Evolutionary conservation across 2,329 filamentous ascomycete genomes (phyloP).

Genomic region (Ceratocystis ficicola): DNA sequence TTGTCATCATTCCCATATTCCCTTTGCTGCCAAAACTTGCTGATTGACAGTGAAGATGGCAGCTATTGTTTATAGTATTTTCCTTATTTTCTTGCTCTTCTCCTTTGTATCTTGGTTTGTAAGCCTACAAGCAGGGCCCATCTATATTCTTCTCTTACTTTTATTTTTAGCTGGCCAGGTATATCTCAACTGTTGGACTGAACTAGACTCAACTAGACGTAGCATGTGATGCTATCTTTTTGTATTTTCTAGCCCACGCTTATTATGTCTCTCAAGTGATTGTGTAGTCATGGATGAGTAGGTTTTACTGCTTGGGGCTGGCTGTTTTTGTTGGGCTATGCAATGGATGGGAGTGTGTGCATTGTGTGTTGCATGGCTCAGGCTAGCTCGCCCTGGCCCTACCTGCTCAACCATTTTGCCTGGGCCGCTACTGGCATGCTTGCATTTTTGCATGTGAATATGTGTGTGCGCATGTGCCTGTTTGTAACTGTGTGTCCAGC

Average conservation of each 20-base stretch:
- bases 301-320: neutral
- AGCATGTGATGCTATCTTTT: too few species aligned
- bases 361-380: constrained; percentile 7
- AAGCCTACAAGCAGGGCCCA: neutral
- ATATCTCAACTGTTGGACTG: neutral
- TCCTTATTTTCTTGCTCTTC: constrained; percentile 10
- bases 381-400: neutral
- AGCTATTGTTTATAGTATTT: neutral
- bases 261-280: neutral
- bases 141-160: neutral
- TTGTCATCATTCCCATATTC: neutral
- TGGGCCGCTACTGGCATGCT: neutral
- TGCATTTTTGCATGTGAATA: constrained; percentile 11
- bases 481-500: too few species aligned
- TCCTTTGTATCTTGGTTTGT: neutral
- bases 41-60: neutral
- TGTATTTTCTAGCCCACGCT: neutral
- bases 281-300: neutral
- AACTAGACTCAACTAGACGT: neutral
- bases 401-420: neutral
- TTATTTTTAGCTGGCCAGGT: neutral
- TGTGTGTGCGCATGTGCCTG: constrained; percentile 5
- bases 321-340: neutral
- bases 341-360: neutral
- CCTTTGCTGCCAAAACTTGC: constrained; percentile 1